phyloP scores from a whole-genome alignment of 1,139 yeast species.

The Entelexis sorbosivorans region DNA sequence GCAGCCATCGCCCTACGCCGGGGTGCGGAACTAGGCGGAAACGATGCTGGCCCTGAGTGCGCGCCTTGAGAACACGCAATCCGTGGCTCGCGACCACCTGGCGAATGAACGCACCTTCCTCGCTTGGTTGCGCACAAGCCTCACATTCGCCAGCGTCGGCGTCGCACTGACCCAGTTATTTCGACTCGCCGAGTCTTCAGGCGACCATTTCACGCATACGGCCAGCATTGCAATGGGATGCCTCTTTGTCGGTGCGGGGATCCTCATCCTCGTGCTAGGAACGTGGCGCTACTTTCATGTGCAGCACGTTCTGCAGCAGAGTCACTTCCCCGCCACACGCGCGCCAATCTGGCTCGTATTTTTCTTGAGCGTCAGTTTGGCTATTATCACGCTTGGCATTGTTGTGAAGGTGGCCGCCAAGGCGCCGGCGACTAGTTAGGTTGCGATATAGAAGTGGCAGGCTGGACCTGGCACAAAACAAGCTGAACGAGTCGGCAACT shows the following conservation, averaged over 20 bases:
- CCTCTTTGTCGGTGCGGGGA: slow-evolving; percentile 36
- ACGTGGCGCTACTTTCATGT: slow-evolving; percentile 37
- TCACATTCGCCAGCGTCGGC: slow-evolving; percentile 47
- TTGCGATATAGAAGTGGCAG: too few relatives aligned
- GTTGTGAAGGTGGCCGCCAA: slow-evolving; percentile 15
- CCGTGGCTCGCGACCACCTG: slow-evolving; percentile 32
- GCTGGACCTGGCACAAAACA: too few relatives aligned
- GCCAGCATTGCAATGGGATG: slow-evolving; percentile 29
- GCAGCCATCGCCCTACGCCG: neutral
- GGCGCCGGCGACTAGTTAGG: neutral
- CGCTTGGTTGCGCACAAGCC: slow-evolving; percentile 63
- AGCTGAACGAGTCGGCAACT: too few relatives aligned
- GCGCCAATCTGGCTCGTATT: slow-evolving; percentile 32
- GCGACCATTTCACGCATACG: slow-evolving; percentile 11
- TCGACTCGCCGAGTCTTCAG: slow-evolving; percentile 28
- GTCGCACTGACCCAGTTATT: slow-evolving; percentile 47
- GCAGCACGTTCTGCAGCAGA: slow-evolving; percentile 37
- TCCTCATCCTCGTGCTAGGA: slow-evolving; percentile 36
- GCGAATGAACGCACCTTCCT: slow-evolving; percentile 71
- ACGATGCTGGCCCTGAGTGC: slow-evolving; percentile 11
- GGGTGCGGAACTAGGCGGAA: neutral
- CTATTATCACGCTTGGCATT: slow-evolving; percentile 21
- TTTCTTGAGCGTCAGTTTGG: slow-evolving; percentile 27
- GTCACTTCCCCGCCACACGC: slow-evolving; percentile 43
- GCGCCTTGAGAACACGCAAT: slow-evolving; percentile 20